These are phyloP conservation scores for Orobanche coerulescens DNA, from an alignment of 257 asterid species.

Conservation along the genomic window DNA sequence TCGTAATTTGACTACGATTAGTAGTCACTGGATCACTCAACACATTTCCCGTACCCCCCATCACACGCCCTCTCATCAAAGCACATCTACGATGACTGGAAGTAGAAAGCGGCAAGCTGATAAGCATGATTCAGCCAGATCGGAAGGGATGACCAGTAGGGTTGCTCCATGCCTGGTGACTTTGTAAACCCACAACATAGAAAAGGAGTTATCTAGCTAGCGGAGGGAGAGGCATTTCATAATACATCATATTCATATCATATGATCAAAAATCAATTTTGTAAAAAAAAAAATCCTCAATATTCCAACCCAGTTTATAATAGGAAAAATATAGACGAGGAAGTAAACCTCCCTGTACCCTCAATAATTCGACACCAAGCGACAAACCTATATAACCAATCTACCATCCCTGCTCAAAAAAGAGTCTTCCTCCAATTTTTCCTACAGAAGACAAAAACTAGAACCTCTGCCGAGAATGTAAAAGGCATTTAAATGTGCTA, in stretches of 20 bases:
- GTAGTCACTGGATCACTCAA: not conserved
- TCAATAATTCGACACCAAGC: constrained; percentile 7
- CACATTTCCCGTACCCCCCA: too few relatives aligned
- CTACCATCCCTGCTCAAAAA: constrained; percentile 13
- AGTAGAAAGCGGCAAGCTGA: too few relatives aligned
- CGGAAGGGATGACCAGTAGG: too few relatives aligned
- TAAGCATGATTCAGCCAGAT: too few relatives aligned
- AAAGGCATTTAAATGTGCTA: constrained; percentile 20
- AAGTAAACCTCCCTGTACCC: constrained; percentile 19
- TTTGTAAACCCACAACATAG: too few relatives aligned
- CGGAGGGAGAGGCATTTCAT: too few relatives aligned
- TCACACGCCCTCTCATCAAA: too few relatives aligned
- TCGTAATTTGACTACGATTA: not conserved
- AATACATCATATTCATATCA: not conserved
- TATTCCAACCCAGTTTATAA: constrained; percentile 2
- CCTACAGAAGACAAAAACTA: constrained; percentile 51
- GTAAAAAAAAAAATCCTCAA: not conserved
- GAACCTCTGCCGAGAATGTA: constrained; percentile 38
- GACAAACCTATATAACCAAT: not conserved
- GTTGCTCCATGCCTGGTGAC: too few relatives aligned
- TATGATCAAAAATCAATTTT: not conserved
- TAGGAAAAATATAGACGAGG: constrained; percentile 19
- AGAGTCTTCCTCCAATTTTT: constrained; percentile 27
- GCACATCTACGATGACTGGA: too few relatives aligned
- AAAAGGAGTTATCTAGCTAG: too few relatives aligned